A percentile compares a stretch with the other conserved stretches of the same genome.
Evolutionary conservation across 495 filamentous ascomycete species (phyloP).

Genomic region (Evansstolkia leycettana): DNA sequence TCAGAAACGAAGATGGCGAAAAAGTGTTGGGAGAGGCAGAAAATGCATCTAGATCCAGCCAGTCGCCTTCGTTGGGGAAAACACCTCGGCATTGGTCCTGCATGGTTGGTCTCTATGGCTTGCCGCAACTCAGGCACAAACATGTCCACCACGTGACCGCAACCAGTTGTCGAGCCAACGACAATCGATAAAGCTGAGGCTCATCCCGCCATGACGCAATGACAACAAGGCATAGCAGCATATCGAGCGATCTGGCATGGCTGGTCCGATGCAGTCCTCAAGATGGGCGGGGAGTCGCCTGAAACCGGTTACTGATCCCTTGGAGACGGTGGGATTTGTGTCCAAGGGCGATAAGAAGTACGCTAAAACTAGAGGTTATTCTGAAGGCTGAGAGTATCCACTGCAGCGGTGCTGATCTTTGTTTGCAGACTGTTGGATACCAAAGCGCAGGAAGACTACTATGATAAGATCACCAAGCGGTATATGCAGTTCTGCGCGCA

Average conservation of each 20-base stretch:
- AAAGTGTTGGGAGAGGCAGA: constrained; percentile 29
- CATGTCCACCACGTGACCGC: too few relatives aligned
- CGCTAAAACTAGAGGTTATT: constrained; percentile 4
- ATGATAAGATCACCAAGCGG: constrained; percentile 68
- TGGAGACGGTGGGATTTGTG: constrained; percentile 68
- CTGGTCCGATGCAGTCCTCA: constrained; percentile 8
- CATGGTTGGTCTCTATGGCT: too few relatives aligned
- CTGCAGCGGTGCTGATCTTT: constrained; percentile 9
- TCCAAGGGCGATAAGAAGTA: constrained; percentile 79
- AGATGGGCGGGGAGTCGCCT: constrained; percentile 45
- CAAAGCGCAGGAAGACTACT: constrained; percentile 72
- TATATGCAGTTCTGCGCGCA: constrained; percentile 81
- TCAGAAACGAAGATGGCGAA: not conserved
- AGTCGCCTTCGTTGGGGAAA: too few relatives aligned
- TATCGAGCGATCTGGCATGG: constrained; percentile 3
- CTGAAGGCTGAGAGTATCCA: constrained; percentile 3
- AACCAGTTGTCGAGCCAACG: too few relatives aligned
- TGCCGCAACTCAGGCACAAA: too few relatives aligned
- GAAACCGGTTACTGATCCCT: constrained; percentile 59
- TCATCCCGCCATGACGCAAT: not conserved
- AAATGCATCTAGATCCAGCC: not conserved
- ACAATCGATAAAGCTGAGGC: too few relatives aligned
- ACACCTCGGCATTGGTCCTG: too few relatives aligned
- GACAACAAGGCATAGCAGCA: not conserved
- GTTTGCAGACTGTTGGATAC: constrained; percentile 55